Conservation (phyloP, 208 protist genomes). For the Tritrichomonas musculus region DNA sequence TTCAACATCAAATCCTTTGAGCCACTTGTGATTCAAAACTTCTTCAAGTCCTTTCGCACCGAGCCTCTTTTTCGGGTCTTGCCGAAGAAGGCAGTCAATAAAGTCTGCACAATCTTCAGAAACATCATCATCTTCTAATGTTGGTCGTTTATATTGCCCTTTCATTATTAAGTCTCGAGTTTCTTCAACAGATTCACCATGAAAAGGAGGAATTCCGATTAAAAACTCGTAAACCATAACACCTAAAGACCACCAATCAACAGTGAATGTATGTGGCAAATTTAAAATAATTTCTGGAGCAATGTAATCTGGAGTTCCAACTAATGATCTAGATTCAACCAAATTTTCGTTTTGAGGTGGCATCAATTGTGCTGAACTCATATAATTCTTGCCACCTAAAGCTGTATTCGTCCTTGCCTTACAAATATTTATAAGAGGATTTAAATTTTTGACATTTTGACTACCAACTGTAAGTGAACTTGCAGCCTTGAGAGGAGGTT, state of each 20-base stretch:
- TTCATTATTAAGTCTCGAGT: background rate
- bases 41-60: background rate
- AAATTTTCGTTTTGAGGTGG: background rate
- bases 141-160: background rate
- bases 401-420: too few relatives aligned
- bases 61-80: background rate
- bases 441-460: too few relatives aligned
- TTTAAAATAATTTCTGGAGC: background rate
- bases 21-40: background rate
- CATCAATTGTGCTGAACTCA: too few relatives aligned
- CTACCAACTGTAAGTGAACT: background rate
- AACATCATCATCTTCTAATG: background rate
- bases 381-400: too few relatives aligned
- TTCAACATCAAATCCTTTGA: background rate
- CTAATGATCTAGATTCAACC: background rate
- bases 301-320: constrained; percentile 28
- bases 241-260: background rate
- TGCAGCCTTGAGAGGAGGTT: background rate
- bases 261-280: background rate
- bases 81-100: background rate
- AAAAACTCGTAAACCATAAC: background rate
- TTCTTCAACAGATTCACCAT: background rate
- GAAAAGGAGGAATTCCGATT: background rate
- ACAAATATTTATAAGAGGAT: too few relatives aligned
- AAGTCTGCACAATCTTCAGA: background rate